Evolutionary conservation across 1,284 basidiomycete genomes (phyloP), one percentile per base, ranked within the genome.

Genomic region (Marasmius fiardii): DNA sequence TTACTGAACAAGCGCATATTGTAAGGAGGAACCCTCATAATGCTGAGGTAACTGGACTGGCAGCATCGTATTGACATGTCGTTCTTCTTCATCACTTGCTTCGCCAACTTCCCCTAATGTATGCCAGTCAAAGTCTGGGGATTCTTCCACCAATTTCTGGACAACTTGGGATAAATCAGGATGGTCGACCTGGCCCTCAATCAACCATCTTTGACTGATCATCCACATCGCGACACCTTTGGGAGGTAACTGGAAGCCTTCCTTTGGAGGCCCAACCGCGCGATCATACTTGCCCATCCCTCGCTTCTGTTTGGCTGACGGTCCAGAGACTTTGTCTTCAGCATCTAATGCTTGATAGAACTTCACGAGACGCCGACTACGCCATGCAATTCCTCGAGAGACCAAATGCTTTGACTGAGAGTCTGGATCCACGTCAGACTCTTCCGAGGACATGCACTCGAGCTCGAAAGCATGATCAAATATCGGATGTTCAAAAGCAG

Each of bases 361-460:
- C 26, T 74, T 74, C 55, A 79, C 68, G 21, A 89, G 68, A 14
- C 85, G 80, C 4, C 68, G 65, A 63, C 86, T 88, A 26, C 88
- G 77, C 86, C 87, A 89, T 0, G 75, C 62, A 58, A 78, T 74
- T 0, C 83, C 83, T 43, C 79, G 82, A 21, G 80, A 78, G 34
- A 73, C 77, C 39, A 88, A 68, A 12, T 78, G 57, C 35, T 61
- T 62, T 7, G 68, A 64, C 2, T 64, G 58, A 23, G 56, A 63
- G 53, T 74, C 71, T 23, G 69, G 67, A 48, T 84, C 85, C 43
- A 70, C 71, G 56, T 82, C 80, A 14, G 88, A 90, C 64, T 90
- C 87, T 60, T 90, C 87, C 28, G 84, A 86, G 16, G 88, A 90
- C 83, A 90, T 88, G 66, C 87, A 90, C 47, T 89, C 88, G 16